These are phyloP conservation scores for Debaryomyces nepalensis DNA, from an alignment of 1,139 yeast species.

Conservation along the genomic window DNA sequence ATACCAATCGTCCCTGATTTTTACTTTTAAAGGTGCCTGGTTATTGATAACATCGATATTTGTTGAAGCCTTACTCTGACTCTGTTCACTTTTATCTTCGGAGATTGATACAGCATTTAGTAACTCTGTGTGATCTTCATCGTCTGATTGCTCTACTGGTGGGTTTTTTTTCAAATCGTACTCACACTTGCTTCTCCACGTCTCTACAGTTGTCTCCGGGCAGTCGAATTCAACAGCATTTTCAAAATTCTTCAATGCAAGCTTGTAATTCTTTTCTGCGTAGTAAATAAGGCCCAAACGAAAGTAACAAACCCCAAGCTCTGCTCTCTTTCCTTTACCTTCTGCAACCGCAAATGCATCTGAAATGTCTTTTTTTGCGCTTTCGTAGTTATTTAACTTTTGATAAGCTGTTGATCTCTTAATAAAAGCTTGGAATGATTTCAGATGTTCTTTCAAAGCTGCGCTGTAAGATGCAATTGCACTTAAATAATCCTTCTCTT, in stretches of 20 bases:
- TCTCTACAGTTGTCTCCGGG: constrained; percentile 49
- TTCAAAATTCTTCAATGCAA: constrained; percentile 54
- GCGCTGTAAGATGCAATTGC: constrained; percentile 38
- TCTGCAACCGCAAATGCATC: constrained; percentile 60
- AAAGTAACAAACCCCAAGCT: constrained; percentile 63
- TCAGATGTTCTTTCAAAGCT: constrained; percentile 45
- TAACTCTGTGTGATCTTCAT: constrained; percentile 22
- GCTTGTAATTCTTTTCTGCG: constrained; percentile 47
- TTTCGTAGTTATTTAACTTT: constrained; percentile 52
- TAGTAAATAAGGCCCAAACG: constrained; percentile 59
- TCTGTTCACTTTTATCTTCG: constrained; percentile 8
- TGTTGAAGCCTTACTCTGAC: constrained; percentile 26
- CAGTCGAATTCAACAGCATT: constrained; percentile 54
- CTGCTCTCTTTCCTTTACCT: constrained; percentile 52
- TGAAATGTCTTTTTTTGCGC: constrained; percentile 57
- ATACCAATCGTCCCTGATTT: constrained; percentile 79
- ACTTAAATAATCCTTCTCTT: constrained; percentile 38
- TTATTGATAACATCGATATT: constrained; percentile 39
- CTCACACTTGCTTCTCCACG: constrained; percentile 57
- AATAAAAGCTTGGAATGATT: constrained; percentile 56
- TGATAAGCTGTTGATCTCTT: constrained; percentile 62
- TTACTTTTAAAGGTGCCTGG: constrained; percentile 46
- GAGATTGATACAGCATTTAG: constrained; percentile 13
- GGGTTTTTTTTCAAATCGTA: constrained; percentile 36
- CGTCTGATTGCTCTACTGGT: constrained; percentile 19